Evolutionary conservation across 139 green algal genomes (phyloP), one percentile per base, ranked within the genome.

Genomic region (Mesostigma viride): DNA sequence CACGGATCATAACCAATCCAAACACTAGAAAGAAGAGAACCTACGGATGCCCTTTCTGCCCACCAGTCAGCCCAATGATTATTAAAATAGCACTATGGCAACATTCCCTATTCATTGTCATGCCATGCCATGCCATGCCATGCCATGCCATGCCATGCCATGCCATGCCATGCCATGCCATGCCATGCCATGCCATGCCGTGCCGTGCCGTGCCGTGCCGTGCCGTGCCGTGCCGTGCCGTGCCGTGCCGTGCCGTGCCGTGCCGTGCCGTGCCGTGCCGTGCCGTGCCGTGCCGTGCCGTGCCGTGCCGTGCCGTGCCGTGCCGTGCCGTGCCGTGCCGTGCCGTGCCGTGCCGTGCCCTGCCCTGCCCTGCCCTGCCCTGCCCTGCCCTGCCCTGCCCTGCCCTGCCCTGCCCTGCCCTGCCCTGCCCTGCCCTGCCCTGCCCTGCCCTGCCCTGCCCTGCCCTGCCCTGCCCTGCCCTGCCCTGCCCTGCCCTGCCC

Each of bases 161-260:
- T 62, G 53, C 53, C 53, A 62, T 62, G 8, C 53, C 53, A 62
- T 35, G 53, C 53, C 53, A 62, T 62, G 53, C 53, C 26, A 35
- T 62, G 53, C 53, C 26, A 62, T 62, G 53, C 53, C n/a, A n/a
- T n/a, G n/a, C n/a, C n/a, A n/a, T n/a, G 53, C 53, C 53, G 0
- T 62, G 53, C 48, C 48, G n/a, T n/a, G n/a, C n/a, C n/a, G n/a
- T n/a, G n/a, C n/a, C n/a, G n/a, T n/a, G n/a, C n/a, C n/a, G n/a
- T n/a, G n/a, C n/a, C n/a, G n/a, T n/a, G n/a, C n/a, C n/a, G 0
- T 32, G 53, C 53, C 53, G 5, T 62, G 53, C 53, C 53, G 17
- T 32, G 53, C 53, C 53, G 34, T 33, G 56, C 56, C 56, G 4
- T 33, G 3, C 56, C 56, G 35, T 33, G 56, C 56, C 56, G 22